Base-by-base conservation (phyloP, 495 filamentous ascomycete genomes). In the Penicillium diatomitis region DNA sequence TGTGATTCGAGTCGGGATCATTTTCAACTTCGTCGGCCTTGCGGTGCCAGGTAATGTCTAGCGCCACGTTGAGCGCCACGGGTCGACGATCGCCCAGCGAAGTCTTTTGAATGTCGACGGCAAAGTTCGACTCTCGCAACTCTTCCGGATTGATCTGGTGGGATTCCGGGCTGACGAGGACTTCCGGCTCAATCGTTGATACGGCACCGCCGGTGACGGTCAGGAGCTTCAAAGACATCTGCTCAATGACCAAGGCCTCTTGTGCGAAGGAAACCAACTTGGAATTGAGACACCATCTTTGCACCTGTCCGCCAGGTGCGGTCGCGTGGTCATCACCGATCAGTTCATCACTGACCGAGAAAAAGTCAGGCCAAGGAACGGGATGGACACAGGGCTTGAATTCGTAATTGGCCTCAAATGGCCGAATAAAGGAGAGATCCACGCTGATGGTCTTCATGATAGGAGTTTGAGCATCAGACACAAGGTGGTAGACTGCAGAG, bases 401-500 rank as follows among this genome's bases (percentile, higher is more conserved):
- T 45, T 90, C 86, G 56, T 90, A 95, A 54, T 82, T 88, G 6
- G 88, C 85, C 67, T 95, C 88, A 52, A 97, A 95, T 6, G 92
- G 88, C 34, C 79, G 81, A 45, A 86, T 74, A 46, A 96, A 74
- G 10, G 82, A 76, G 9, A 99, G 58, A 9, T 82, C 80, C 12
- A 82, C 76, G 0, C 75, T 69, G 5, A 81, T 60, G 1, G 77
- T 79, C 60, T 91, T 91, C 4, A 81, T 79, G 6, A 97, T 85
- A 5, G 86, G 86, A 2, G 92, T 97, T 40, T 86, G 84, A 4
- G 81, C 75, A 64, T 97, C 90, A 8, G 86, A 85, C 4, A 85
- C 64, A 7, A 97, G 76, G 57, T 84, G 76, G 61, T 98, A 98
- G 2, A 78, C 68, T 4, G 84, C 76, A 42, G 80, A 83, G 43